Base-by-base conservation (phyloP, 352 stramenopile genomes). In the Phytophthora pseudosyringae region DNA sequence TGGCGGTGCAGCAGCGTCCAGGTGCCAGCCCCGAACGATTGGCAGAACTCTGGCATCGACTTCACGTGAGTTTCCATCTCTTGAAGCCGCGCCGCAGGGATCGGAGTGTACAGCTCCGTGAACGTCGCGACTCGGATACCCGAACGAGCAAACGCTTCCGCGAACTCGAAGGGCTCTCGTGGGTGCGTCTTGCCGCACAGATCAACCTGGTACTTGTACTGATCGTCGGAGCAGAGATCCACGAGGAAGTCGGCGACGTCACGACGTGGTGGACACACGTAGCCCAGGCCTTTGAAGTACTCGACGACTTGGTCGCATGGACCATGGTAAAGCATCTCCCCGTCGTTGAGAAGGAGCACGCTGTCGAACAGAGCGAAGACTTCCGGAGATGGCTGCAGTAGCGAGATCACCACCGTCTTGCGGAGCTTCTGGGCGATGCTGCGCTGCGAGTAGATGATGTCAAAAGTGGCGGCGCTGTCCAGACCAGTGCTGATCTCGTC, bases 401-500 rank as follows among this genome's bases (percentile, higher is more conserved):
- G 65, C 0, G 86, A 83, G 15, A 97, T 76, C 2, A 90, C 76
- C 12, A 75, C 49, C 1, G 75, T 87, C 47, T 75, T 75, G n/a
- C 52, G 62, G 4, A 60, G 36, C 18, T 54, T 71, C 33, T 60
- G 31, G 5, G 67, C 67, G 4, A 69, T 35, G 28, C 41, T 61
- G 16, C 67, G 62, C 33, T 75, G 56, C 11, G 53, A 69, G 25
- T 62, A 60, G 52, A 75, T 69, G 47, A 75, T 75, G 47, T 75
- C 67, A 33, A 56, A 75, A 1, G 67, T 76, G 64, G 93, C 28
- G 86, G 72, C 47, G 91, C 71, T 72, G 90, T 91, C 54, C 74
- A 98, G 75, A 1, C 95, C 95, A n/a, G 92, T 98, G 57, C 83
- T 95, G 64, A 98, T 97, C 75, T 97, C 87, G 68, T 98, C 94